phyloP scores from a whole-genome alignment of 306 rosid species.

The Heteromeles arbutifolia region DNA sequence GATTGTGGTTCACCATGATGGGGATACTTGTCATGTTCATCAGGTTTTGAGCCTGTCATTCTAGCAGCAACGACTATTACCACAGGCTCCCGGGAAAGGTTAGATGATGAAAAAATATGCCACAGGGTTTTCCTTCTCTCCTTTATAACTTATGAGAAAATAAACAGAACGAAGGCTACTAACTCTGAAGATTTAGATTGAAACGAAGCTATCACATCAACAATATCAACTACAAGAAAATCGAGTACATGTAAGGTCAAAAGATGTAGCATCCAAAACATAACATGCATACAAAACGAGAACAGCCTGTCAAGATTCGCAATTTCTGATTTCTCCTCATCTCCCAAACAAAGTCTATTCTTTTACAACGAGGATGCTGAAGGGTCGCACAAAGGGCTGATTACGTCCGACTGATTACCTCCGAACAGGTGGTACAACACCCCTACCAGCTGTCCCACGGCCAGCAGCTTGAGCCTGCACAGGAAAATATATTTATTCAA shows the following conservation, averaged over 20 bases:
- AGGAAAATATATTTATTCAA: slow-evolving; percentile 11
- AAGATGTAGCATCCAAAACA: slow-evolving; percentile 9
- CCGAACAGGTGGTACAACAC: slow-evolving; percentile 72
- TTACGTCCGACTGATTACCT: slow-evolving; percentile 40
- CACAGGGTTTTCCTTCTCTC: too few species aligned
- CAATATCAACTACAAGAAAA: slow-evolving; percentile 5
- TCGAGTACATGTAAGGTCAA: slow-evolving; percentile 1
- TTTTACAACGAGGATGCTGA: slow-evolving; percentile 16
- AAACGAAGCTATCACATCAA: neutral
- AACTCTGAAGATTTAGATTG: neutral
- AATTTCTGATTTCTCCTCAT: slow-evolving; percentile 12
- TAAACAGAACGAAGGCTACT: too few species aligned
- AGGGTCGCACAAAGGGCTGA: neutral
- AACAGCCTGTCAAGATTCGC: slow-evolving; percentile 15
- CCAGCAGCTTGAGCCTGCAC: slow-evolving; percentile 94
- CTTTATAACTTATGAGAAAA: too few species aligned
- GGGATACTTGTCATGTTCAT: too few species aligned
- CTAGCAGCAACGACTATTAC: neutral
- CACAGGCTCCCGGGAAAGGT: neutral
- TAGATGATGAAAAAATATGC: neutral
- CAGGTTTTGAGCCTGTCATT: too few species aligned
- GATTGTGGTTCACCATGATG: neutral
- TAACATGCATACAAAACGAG: slow-evolving; percentile 12
- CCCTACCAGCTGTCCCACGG: slow-evolving; percentile 92
- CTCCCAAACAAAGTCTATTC: slow-evolving; percentile 19